phyloP scores from a whole-genome alignment of 305 asterid species.

The Rubia tinctorum region DNA sequence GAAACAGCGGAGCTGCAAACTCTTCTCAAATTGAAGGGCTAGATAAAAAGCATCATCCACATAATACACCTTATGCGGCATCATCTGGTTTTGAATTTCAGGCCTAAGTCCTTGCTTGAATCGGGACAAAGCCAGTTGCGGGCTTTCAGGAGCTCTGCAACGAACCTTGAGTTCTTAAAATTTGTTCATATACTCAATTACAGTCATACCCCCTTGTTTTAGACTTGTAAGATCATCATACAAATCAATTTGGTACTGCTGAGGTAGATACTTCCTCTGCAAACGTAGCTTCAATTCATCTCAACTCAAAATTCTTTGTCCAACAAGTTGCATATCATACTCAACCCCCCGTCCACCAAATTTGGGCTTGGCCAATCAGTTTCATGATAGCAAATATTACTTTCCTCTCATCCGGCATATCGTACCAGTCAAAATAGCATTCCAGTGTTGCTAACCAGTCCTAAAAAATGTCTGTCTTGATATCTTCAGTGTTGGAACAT shows the following conservation, averaged over 20 bases:
- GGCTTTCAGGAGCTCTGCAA: background rate
- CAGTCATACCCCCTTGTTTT: background rate
- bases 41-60: background rate
- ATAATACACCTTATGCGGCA: background rate
- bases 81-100: background rate
- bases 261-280: background rate
- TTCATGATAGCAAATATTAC: background rate
- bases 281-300: background rate
- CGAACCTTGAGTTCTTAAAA: background rate
- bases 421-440: background rate
- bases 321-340: background rate
- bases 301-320: background rate
- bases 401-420: background rate
- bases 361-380: background rate
- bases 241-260: background rate
- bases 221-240: background rate
- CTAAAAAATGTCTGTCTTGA: no score
- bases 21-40: no score
- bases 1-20: no score
- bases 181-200: background rate
- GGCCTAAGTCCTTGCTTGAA: background rate
- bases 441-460: background rate
- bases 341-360: background rate
- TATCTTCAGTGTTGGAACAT: no score
- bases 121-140: background rate